Conservation (phyloP, 139 green algal species). For the Coccomyxa sp. region DNA sequence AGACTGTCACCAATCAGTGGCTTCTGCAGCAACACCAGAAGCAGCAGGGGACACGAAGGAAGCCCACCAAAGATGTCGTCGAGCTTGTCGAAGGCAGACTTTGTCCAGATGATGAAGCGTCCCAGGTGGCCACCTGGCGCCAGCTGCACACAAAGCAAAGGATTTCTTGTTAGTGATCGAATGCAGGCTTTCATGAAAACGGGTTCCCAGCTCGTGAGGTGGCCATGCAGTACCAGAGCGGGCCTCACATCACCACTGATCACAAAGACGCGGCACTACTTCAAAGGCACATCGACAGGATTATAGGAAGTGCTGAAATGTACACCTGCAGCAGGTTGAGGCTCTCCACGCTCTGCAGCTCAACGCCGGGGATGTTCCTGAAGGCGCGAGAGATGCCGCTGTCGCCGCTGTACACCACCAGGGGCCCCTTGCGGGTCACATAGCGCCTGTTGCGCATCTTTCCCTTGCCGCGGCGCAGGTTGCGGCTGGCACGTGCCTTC, state of each 20-base stretch:
- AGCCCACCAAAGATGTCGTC: constrained; percentile 78
- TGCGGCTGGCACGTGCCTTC: constrained; percentile 82
- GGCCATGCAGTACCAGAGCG: no score
- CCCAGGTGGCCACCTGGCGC: constrained; percentile 96
- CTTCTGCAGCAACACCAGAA: no score
- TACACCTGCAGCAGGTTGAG: constrained; percentile 90
- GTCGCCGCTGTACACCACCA: constrained; percentile 90
- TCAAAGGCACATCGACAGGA: no score
- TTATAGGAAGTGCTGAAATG: no score
- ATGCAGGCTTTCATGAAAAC: no score
- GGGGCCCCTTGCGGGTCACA: constrained; percentile 85
- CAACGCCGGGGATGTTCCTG: constrained; percentile 94
- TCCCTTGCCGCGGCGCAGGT: constrained; percentile 87
- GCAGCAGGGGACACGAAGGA: neutral
- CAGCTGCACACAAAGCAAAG: constrained; percentile 60
- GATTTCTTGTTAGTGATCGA: no score
- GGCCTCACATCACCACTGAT: no score
- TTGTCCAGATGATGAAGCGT: constrained; percentile 98
- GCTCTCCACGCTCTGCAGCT: constrained; percentile 78
- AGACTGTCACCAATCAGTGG: no score
- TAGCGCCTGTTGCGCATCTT: constrained; percentile 99
- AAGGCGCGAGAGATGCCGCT: constrained; percentile 85
- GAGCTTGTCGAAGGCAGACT: constrained; percentile 90
- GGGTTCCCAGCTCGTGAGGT: no score
- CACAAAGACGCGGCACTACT: no score